Conservation (phyloP, 2,329 filamentous ascomycete genomes). For the Diaporthe batatas region DNA sequence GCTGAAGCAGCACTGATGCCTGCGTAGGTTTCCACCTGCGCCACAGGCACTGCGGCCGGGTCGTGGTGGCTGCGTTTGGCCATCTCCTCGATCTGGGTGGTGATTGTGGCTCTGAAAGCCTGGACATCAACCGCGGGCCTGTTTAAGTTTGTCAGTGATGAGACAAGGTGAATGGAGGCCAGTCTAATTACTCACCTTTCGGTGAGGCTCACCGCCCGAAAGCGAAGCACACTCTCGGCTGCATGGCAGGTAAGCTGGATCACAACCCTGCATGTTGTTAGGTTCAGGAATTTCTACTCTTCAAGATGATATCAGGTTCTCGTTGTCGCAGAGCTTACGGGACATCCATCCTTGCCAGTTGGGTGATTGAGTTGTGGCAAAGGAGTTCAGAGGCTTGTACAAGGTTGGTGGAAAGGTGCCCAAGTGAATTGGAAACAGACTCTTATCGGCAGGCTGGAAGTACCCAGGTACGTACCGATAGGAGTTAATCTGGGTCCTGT, state of each 20-base stretch:
- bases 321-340: background rate
- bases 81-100: background rate
- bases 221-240: conserved; percentile 31
- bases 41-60: conserved; percentile 21
- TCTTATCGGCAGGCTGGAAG: no score
- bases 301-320: no score
- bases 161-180: background rate
- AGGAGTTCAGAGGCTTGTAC: no score
- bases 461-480: no score
- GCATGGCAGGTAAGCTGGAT: conserved; percentile 27
- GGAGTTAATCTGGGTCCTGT: no score
- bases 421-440: no score
- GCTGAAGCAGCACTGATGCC: background rate
- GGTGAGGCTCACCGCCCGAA: background rate
- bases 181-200: background rate
- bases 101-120: background rate
- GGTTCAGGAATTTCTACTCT: background rate
- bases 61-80: background rate
- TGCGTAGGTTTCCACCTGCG: background rate
- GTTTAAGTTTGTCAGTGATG: background rate
- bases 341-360: background rate
- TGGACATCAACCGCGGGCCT: conserved; percentile 13
- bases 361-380: background rate
- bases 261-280: conserved; percentile 12
- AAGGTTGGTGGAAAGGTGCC: no score